Evolutionary conservation across 495 filamentous ascomycete genomes (phyloP), one percentile per base, ranked within the genome.

Genomic region (Penicillium malachiteum): DNA sequence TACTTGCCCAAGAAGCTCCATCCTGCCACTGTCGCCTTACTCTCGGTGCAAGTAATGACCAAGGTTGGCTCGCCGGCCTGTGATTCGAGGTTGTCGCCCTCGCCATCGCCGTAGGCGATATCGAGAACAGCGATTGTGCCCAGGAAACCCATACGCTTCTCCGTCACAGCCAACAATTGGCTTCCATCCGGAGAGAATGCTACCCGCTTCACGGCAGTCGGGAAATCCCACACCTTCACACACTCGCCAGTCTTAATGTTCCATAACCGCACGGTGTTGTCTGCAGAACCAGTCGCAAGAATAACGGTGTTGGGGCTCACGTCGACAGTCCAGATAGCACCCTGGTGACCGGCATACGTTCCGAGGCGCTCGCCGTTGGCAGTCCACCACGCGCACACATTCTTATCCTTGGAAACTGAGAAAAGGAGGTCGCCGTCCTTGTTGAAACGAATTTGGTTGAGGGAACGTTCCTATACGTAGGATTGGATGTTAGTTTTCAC

Each of bases 381-480:
- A 44, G 91, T 84, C 78, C 84, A 96, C 92, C 93, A 97, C 57
- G 83, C 91, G 79, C 92, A 96, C 63, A 96, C 89, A 58, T 93
- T 83, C 72, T 97, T 94, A 78, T 99, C 94, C 78, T 99, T 99
- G 53, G 94, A 85, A 45, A 91, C 90, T 48, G 94, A 97, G 79
- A 99, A 97, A 62, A 99, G 83, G 53, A 99, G 84, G 73, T 99
- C 94, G 76, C 94, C 94, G 75, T 98, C 94, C 76, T 83, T 84
- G 78, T 92, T 96, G 81, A 91, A 96, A 74, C 92, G 96, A 74
- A 98, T 95, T 73, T 99, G 94, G 67, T 92, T 97, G 71, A 99
- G 82, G 75, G 94, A 92, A 78, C 94, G 91, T 82, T 97, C 95
- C 84, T 87, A 61, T 48, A 62, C 33, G 52, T 48, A 58, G 26